Evolutionary conservation across 805 yeast genomes (phyloP).

Genomic region (Pichia gijzeniarum): DNA sequence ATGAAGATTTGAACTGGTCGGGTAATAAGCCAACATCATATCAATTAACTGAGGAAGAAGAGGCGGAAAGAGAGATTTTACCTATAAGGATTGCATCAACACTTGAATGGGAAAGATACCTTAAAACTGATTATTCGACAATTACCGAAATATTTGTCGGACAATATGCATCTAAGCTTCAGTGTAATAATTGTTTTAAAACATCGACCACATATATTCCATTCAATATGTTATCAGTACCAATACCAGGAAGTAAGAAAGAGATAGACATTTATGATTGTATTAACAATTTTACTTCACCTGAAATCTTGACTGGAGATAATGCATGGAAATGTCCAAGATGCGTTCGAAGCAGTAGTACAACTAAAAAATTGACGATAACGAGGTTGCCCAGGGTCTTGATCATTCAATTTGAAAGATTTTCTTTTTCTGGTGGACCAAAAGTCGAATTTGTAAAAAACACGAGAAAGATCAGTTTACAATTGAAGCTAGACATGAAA

Average conservation of each 20-base stretch:
- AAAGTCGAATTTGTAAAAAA: conserved; percentile 47
- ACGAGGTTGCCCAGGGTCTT: conserved; percentile 73
- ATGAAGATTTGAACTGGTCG: conserved; percentile 72
- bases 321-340: conserved; percentile 81
- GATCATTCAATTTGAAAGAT: conserved; percentile 81
- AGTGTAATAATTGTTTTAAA: conserved; percentile 61
- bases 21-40: conserved; percentile 55
- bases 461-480: conserved; percentile 63
- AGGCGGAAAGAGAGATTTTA: conserved; percentile 59
- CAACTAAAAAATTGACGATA: conserved; percentile 64
- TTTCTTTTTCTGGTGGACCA: conserved; percentile 32
- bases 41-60: conserved; percentile 54
- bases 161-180: conserved; percentile 73
- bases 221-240: conserved; percentile 71
- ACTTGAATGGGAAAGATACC: conserved; percentile 86
- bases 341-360: conserved; percentile 56
- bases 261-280: conserved; percentile 50
- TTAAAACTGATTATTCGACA: conserved; percentile 70
- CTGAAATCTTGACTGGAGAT: conserved; percentile 68
- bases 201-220: conserved; percentile 86
- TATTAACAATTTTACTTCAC: conserved; percentile 66
- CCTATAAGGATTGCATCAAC: conserved; percentile 79
- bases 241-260: conserved; percentile 49
- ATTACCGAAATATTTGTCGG: conserved; percentile 84
- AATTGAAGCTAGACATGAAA: conserved; percentile 50